Percentiles rank a stretch among this genome's conserved stretches.
phyloP scores from a whole-genome alignment of 345 rosid species.

The Fremontodendron californicum region DNA sequence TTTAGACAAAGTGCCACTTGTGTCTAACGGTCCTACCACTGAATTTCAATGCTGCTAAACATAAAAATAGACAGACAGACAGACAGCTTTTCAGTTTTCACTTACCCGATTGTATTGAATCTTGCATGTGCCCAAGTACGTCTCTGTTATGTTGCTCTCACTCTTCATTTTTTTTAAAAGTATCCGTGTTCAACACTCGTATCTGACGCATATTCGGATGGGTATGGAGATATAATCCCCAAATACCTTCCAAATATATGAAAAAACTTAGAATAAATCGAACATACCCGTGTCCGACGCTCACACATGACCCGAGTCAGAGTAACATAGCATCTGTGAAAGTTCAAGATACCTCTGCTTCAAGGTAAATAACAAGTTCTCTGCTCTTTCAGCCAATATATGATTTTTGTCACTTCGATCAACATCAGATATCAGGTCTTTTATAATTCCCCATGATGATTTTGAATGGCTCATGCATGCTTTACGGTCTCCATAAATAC shows the following conservation, averaged over 20 bases:
- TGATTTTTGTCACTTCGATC: slow-evolving; percentile 74
- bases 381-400: slow-evolving; percentile 73
- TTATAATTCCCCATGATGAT: slow-evolving; percentile 83
- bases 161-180: too few species aligned
- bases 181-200: too few species aligned
- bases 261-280: too few species aligned
- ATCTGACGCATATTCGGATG: too few species aligned
- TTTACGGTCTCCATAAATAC: slow-evolving; percentile 90
- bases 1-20: background rate
- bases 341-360: slow-evolving; percentile 88
- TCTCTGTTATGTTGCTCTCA: too few species aligned
- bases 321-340: too few species aligned
- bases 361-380: slow-evolving; percentile 67
- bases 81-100: background rate
- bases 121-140: slow-evolving; percentile 87
- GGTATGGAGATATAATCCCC: too few species aligned
- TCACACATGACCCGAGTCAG: too few species aligned
- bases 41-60: background rate
- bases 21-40: background rate
- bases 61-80: too few species aligned
- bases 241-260: too few species aligned
- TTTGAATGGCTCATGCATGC: slow-evolving; percentile 63
- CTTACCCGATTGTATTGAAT: slow-evolving; percentile 76
- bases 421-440: slow-evolving; percentile 65
- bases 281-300: too few species aligned